These are phyloP conservation scores for Tilletia horrida DNA, from an alignment of 1,284 basidiomycete species.

Conservation along the genomic window DNA sequence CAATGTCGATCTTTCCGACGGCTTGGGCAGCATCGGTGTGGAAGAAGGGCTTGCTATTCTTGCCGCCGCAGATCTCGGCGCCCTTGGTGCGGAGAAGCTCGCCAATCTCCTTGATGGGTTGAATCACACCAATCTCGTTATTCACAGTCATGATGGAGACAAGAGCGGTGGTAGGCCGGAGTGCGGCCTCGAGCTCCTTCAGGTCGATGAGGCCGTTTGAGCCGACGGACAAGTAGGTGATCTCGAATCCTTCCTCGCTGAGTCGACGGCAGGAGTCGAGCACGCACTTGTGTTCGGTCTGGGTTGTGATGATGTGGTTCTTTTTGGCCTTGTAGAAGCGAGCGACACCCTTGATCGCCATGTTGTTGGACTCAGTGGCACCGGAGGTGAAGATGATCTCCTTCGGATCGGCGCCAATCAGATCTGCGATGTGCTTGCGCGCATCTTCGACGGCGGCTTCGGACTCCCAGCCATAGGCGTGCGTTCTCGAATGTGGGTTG, in stretches of 20 bases:
- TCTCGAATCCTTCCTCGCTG: slow-evolving; percentile 92
- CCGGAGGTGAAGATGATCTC: slow-evolving; percentile 97
- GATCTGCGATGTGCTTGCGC: slow-evolving; percentile 80
- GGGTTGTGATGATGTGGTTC: slow-evolving; percentile 62
- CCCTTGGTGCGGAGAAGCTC: slow-evolving; percentile 63
- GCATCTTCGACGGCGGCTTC: slow-evolving; percentile 90
- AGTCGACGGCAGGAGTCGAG: slow-evolving; percentile 94
- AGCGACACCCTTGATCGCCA: slow-evolving; percentile 95
- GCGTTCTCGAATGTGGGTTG: slow-evolving; percentile 95
- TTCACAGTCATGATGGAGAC: slow-evolving; percentile 98
- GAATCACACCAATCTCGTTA: slow-evolving; percentile 98
- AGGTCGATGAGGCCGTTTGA: slow-evolving; percentile 79
- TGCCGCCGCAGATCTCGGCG: slow-evolving; percentile 65
- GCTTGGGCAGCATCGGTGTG: slow-evolving; percentile 98
- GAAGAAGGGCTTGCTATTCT: slow-evolving; percentile 69
- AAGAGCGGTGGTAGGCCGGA: slow-evolving; percentile 76
- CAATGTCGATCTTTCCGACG: slow-evolving; percentile 63
- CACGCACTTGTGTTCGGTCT: slow-evolving; percentile 93
- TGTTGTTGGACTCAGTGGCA: slow-evolving; percentile 97
- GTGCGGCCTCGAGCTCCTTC: slow-evolving; percentile 71
- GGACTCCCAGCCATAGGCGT: slow-evolving; percentile 99
- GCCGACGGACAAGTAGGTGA: slow-evolving; percentile 93
- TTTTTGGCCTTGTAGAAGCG: slow-evolving; percentile 64
- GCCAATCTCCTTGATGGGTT: slow-evolving; percentile 94
- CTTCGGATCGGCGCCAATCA: slow-evolving; percentile 91